These are phyloP conservation scores for Candida sithepensis DNA, from an alignment of 805 yeast species.

Conservation along the genomic window DNA sequence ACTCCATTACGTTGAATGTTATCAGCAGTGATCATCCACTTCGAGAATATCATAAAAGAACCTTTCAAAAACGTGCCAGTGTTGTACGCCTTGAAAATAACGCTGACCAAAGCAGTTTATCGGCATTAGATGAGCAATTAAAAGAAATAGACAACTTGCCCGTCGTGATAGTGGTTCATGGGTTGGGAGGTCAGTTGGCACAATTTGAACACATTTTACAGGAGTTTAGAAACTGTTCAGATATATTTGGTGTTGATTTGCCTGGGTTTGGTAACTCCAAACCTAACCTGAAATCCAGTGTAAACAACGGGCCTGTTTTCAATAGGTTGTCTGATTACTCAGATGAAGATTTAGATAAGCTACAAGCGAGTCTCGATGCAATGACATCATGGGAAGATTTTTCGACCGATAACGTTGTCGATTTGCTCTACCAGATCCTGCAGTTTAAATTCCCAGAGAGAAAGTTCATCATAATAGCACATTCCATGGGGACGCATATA, in stretches of 20 bases:
- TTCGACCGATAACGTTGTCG: constrained; percentile 38
- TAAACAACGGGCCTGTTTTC: constrained; percentile 6
- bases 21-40: constrained; percentile 52
- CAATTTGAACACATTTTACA: constrained; percentile 78
- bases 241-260: constrained; percentile 68
- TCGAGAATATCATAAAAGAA: constrained; percentile 31
- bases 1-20: constrained; percentile 37
- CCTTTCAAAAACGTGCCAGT: constrained; percentile 12
- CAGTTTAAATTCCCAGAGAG: constrained; percentile 39
- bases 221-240: constrained; percentile 57
- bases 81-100: too few relatives aligned
- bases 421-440: constrained; percentile 36
- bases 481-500: constrained; percentile 57
- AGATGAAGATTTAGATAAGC: constrained; percentile 14
- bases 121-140: constrained; percentile 16
- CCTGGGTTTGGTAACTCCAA: constrained; percentile 81
- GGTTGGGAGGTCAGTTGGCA: constrained; percentile 84
- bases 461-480: constrained; percentile 44
- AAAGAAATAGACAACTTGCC: constrained; percentile 49
- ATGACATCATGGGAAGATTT: constrained; percentile 41
- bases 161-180: constrained; percentile 69
- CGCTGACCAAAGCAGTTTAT: constrained; percentile 2
- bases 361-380: constrained; percentile 26
- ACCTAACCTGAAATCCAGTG: constrained; percentile 15
- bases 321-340: constrained; percentile 22